These are phyloP conservation scores for Alternaria conjuncta DNA, from an alignment of 2,329 filamentous ascomycete species.

Conservation along the genomic window DNA sequence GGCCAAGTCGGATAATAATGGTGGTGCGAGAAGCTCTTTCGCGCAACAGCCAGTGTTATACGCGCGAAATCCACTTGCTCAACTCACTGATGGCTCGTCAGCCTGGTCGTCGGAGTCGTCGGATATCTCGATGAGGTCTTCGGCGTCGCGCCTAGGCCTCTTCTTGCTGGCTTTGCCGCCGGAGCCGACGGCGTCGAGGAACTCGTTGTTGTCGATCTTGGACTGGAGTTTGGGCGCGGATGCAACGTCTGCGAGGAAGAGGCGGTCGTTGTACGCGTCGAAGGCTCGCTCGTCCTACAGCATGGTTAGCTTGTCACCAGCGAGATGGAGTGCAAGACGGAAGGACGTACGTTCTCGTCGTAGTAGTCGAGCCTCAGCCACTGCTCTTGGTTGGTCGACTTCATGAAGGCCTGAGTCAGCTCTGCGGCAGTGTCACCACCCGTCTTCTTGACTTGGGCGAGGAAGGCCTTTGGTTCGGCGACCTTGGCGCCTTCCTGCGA, in stretches of 20 bases:
- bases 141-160: conserved; percentile 42
- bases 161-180: conserved; percentile 48
- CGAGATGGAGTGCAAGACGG: neutral
- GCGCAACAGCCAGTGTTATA: conserved; percentile 2
- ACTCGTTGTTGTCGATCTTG: conserved; percentile 63
- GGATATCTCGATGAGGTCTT: conserved; percentile 41
- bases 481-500: conserved; percentile 53
- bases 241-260: conserved; percentile 62
- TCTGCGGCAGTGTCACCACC: conserved; percentile 70
- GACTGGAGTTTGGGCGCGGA: conserved; percentile 59
- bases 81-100: conserved; percentile 8
- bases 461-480: conserved; percentile 74
- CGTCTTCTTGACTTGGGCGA: conserved; percentile 83
- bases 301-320: conserved; percentile 7
- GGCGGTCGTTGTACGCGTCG: conserved; percentile 74
- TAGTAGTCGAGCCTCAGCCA: conserved; percentile 83
- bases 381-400: conserved; percentile 77
- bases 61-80: conserved; percentile 5
- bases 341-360: conserved; percentile 71
- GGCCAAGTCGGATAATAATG: neutral
- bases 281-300: conserved; percentile 70
- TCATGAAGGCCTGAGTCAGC: conserved; percentile 77
- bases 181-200: conserved; percentile 69
- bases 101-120: conserved; percentile 38
- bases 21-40: neutral